phyloP scores from a whole-genome alignment of 305 asterid species.

The Fraxinus xanthoxyloides region DNA sequence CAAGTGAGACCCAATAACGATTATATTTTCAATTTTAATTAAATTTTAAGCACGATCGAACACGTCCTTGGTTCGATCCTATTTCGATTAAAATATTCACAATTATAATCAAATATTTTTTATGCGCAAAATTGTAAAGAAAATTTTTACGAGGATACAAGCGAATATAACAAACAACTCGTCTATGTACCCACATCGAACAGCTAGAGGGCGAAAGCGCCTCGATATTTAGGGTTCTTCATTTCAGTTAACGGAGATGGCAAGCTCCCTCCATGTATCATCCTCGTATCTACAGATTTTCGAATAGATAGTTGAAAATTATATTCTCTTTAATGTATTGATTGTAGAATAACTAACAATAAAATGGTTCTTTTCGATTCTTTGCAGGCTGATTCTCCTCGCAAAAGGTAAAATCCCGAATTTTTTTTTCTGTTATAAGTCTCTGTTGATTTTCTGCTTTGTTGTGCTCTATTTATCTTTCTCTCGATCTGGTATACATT shows the following conservation, averaged over 20 bases:
- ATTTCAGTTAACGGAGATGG: neutral
- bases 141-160: neutral
- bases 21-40: too few relatives aligned
- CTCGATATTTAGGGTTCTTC: neutral
- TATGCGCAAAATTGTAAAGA: neutral
- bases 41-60: too few relatives aligned
- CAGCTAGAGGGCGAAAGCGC: neutral
- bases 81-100: neutral
- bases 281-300: neutral
- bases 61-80: too few relatives aligned
- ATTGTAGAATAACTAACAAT: neutral
- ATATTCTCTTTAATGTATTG: neutral
- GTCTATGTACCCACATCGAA: neutral
- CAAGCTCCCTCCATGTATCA: neutral
- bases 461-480: neutral
- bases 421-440: neutral
- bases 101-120: too few relatives aligned
- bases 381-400: constrained; percentile 93
- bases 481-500: neutral
- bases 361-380: neutral
- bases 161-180: neutral
- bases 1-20: too few relatives aligned
- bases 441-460: neutral
- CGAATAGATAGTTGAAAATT: neutral
- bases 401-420: constrained; percentile 50